Base-by-base conservation (phyloP, 108 stramenopile species). In the Nannochloropsis oceanica region DNA sequence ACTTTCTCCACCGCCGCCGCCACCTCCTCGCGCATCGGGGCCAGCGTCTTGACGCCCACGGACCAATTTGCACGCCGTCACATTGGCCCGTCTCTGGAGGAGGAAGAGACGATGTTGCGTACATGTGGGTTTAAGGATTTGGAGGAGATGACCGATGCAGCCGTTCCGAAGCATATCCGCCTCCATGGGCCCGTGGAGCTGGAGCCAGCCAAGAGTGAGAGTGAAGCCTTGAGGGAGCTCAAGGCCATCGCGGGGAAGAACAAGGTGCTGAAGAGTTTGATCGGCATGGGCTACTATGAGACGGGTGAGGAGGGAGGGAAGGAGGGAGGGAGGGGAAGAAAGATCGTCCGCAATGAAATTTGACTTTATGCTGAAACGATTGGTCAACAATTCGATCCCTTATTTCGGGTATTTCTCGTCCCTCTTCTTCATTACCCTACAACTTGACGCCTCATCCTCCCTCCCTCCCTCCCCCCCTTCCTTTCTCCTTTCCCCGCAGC, bases 281-380 rank as follows among this genome's bases (percentile, higher is more conserved):
- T 99, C 82, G 99, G 99, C 25, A 92, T 93, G 91, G 99, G 99
- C 73, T 99, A 97, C 86, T 95, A 97, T 90, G 97, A 96, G 87
- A 99, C 99, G 20, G 90, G 59, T 73, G n/a, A n/a, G 59, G 59
- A 73, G 59, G 46, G 59, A 73, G 59, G 59, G 59, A 73, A 10
- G 59, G 59, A 18, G 59, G 59, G 59, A 73, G 59, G 18, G 59
- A 73, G 59, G 59, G 59, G 34, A 34, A 5, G 34, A 34, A 34
- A 34, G 34, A 34, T 34, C 5, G 1, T 34, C 5, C 34, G 34
- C 5, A 1, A 5, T 34, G 34, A 34, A 34, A 5, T 34, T 34
- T 34, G 34, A 5, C 5, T 34, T 34, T 1, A 3, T 34, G 34
- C 5, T 34, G 34, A 5, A 34, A 34, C 5, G 5, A 34, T 1